These are phyloP conservation scores for Pseudisothecium myosuroides DNA, from an alignment of 225 moss, liverwort and hornwort genomes.

Conservation along the genomic window DNA sequence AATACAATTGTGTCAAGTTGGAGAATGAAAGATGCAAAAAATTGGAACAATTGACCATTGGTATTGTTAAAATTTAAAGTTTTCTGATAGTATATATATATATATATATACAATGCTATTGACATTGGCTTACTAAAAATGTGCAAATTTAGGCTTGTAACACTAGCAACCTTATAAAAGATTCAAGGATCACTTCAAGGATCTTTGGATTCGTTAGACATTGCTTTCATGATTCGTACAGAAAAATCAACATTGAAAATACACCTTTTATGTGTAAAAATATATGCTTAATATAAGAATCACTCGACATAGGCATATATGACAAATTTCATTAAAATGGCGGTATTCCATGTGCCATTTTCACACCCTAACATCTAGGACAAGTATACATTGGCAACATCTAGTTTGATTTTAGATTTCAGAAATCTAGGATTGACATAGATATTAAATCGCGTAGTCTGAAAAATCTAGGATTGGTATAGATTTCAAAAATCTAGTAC, in stretches of 20 bases:
- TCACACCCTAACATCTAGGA: too few relatives aligned
- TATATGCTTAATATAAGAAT: too few relatives aligned
- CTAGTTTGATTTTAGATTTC: too few relatives aligned
- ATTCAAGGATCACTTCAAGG: background rate
- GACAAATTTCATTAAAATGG: too few relatives aligned
- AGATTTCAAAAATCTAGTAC: too few relatives aligned
- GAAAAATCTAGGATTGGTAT: too few relatives aligned
- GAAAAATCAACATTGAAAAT: too few relatives aligned
- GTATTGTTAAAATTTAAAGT: background rate
- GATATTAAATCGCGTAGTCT: too few relatives aligned
- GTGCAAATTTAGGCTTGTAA: background rate
- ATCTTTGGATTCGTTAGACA: background rate
- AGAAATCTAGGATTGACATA: too few relatives aligned
- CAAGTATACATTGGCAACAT: too few relatives aligned
- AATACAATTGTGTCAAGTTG: rapidly evolving
- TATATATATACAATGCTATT: background rate
- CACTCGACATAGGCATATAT: rapidly evolving
- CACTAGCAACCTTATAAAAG: background rate
- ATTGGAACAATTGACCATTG: background rate
- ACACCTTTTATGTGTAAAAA: too few relatives aligned
- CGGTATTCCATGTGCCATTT: too few relatives aligned
- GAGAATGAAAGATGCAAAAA: background rate
- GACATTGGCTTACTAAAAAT: background rate
- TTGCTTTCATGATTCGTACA: background rate
- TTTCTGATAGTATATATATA: background rate